Base-by-base conservation (phyloP, 331 rosid species). In the Ulmus americana region DNA sequence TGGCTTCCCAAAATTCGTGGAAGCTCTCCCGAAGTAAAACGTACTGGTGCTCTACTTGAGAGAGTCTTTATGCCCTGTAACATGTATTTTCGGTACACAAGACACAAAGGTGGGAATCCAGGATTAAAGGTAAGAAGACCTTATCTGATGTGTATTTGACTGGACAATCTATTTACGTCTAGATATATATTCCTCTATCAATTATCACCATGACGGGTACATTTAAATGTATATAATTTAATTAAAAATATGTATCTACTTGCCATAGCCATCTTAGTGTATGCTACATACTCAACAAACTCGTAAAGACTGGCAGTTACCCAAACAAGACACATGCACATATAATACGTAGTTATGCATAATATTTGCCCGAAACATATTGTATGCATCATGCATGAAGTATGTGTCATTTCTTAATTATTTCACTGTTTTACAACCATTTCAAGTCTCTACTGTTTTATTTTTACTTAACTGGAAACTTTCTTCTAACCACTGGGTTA, bases 51-150 rank as follows among this genome's bases (percentile, higher is more conserved):
- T 81, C 86, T 95, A 71, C 97, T 95, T 59, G 99, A 95, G 82
- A 95, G 99, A 81, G 99, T 95, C 72, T 90, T 95, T 77, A 87
- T 90, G 99, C 99, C 99, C n/a, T 95, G 99, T 73, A 73, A 88
- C 62, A 95, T 95, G 99, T 95, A 95, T 70, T 90, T 95, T 63
- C 80, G 92, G 64, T 95, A 85, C 80, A 95, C 99, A 63, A 84
- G 99, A 79, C 85, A 90, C 84, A 87, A 95, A 82, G 97, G 97
- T 57, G 99, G 99, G 74, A 95, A 95, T 72, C 99, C 97, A 46
- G 96, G 87, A 59, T 70, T 90, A 57, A 95, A 95, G 89, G 99
- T 81, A 72, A 72, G 61, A 51, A 18, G 35, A 55, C 47, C 16
- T 62, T 61, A 67, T 60, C 45, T 45, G 20, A 38, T 49, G 40